These are phyloP conservation scores for Kondoa subrosea DNA, from an alignment of 768 basidiomycete genomes.

Conservation along the genomic window DNA sequence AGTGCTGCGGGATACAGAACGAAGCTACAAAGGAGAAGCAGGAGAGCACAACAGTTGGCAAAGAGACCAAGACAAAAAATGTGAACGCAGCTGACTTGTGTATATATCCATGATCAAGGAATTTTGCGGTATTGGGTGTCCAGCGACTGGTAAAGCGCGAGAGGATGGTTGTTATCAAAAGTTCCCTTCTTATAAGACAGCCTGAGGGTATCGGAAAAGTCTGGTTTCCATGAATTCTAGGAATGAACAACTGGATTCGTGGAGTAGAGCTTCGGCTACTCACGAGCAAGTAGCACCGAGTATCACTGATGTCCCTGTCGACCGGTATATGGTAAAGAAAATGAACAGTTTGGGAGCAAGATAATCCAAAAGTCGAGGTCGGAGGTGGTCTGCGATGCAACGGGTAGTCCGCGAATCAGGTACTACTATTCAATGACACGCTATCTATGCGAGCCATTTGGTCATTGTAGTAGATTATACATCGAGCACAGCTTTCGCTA, in stretches of 20 bases:
- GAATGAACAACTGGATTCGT: not conserved
- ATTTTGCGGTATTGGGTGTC: not conserved
- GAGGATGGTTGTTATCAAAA: not conserved
- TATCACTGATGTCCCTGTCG: not conserved
- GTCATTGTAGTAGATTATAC: too few species aligned
- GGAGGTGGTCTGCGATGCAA: not conserved
- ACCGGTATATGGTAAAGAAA: not conserved
- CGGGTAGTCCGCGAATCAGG: not conserved
- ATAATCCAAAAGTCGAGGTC: not conserved
- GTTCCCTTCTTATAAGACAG: conserved; percentile 1
- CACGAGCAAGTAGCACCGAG: not conserved
- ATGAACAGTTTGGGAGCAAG: not conserved
- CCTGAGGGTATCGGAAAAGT: not conserved
- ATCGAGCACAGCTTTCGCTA: too few species aligned
- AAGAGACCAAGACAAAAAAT: too few species aligned
- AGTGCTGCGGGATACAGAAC: not conserved
- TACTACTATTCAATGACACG: not conserved
- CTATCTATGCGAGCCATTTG: too few species aligned
- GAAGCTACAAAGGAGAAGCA: not conserved
- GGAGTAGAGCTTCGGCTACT: not conserved
- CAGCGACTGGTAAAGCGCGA: too few species aligned
- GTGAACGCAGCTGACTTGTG: not conserved
- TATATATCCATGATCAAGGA: not conserved
- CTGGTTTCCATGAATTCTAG: not conserved
- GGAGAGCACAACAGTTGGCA: too few species aligned